Evolutionary conservation across 164 flowering plant species (phyloP).

Genomic region (Macadamia integrifolia): DNA sequence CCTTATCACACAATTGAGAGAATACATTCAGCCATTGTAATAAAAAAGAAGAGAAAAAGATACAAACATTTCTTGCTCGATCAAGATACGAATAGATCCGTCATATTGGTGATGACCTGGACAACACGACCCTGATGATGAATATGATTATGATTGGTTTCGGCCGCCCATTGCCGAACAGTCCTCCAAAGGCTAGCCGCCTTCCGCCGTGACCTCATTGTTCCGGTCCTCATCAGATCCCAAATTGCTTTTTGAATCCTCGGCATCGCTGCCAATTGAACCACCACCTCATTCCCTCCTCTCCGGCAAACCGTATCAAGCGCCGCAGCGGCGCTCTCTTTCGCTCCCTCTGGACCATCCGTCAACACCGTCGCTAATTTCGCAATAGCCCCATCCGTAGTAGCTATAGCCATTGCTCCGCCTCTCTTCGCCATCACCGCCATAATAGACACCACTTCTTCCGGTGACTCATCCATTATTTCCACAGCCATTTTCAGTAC

Average conservation of each 20-base stretch:
- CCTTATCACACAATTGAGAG: too few relatives aligned
- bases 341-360: slow-evolving; percentile 51
- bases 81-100: too few relatives aligned
- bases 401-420: slow-evolving; percentile 48
- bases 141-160: slow-evolving; percentile 22
- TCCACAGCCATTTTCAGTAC: slow-evolving; percentile 43
- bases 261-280: slow-evolving; percentile 40
- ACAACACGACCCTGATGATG: too few relatives aligned
- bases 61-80: too few relatives aligned
- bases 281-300: slow-evolving; percentile 56
- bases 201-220: slow-evolving; percentile 46
- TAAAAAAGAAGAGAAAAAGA: too few relatives aligned
- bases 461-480: slow-evolving; percentile 38
- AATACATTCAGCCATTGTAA: too few relatives aligned
- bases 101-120: too few relatives aligned
- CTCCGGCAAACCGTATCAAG: slow-evolving; percentile 59
- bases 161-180: slow-evolving; percentile 67
- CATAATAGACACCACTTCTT: slow-evolving; percentile 57
- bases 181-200: slow-evolving; percentile 56
- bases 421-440: slow-evolving; percentile 68
- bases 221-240: slow-evolving; percentile 68
- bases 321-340: slow-evolving; percentile 66
- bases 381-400: slow-evolving; percentile 23
- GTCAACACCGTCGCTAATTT: slow-evolving; percentile 37
- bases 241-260: slow-evolving; percentile 68